phyloP scores from a whole-genome alignment of 2,329 filamentous ascomycete species.

The Ilyonectria sp. region DNA sequence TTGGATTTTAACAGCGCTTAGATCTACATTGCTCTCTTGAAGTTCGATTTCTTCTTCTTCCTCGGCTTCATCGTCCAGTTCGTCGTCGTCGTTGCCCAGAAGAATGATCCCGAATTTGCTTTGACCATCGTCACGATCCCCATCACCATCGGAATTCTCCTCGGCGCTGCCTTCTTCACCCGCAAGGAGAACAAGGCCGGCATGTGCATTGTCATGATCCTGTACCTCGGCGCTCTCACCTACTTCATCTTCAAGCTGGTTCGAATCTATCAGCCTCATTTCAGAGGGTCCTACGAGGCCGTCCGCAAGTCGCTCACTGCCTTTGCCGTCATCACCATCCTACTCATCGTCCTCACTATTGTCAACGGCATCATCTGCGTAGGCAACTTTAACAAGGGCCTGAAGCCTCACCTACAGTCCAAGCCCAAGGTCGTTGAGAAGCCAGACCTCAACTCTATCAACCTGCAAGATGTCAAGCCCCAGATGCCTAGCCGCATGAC shows the following conservation, averaged over 20 bases:
- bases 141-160: slow-evolving; percentile 89
- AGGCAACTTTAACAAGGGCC: slow-evolving; percentile 88
- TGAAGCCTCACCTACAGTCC: slow-evolving; percentile 87
- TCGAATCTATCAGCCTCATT: slow-evolving; percentile 85
- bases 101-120: slow-evolving; percentile 81
- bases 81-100: slow-evolving; percentile 86
- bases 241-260: slow-evolving; percentile 99
- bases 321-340: slow-evolving; percentile 93
- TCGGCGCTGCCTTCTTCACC: slow-evolving; percentile 88
- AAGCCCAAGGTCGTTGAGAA: slow-evolving; percentile 66
- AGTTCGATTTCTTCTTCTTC: slow-evolving; percentile 99
- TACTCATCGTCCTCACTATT: slow-evolving; percentile 91
- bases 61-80: slow-evolving; percentile 99
- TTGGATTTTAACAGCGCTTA: slow-evolving; percentile 53
- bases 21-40: slow-evolving; percentile 98
- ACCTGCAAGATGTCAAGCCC: slow-evolving; percentile 70
- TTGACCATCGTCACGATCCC: slow-evolving; percentile 92
- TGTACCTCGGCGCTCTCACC: slow-evolving; percentile 90
- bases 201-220: slow-evolving; percentile 83
- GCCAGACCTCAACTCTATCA: slow-evolving; percentile 70
- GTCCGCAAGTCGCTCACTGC: slow-evolving; percentile 90
- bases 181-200: slow-evolving; percentile 85
- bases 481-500: slow-evolving; percentile 71
- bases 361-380: slow-evolving; percentile 89
- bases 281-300: slow-evolving; percentile 76